Evolutionary conservation across 371 early-diverging fungal species (phyloP), one percentile per base, ranked within the genome.

Genomic region (Lichtheimia hyalospora): DNA sequence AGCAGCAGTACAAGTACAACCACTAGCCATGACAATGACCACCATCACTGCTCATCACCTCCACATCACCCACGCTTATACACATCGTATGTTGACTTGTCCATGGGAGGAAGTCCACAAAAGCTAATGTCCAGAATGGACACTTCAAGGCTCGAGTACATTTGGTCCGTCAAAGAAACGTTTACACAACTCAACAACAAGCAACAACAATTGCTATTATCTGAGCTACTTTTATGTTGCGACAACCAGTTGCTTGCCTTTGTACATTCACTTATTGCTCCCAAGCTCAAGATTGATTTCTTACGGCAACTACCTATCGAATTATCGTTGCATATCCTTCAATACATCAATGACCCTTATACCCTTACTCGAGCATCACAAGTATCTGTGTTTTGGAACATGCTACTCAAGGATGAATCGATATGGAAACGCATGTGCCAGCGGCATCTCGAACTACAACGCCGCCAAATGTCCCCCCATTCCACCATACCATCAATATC

Each of bases 201-300:
- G 16, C 80, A 80, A 61, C 66, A 74, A 34, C 73, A 74, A 34
- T 57, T 63, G 15, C 62, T 81, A 39, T 42, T 81, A 1, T 63
- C 70, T 40, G 82, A 81, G 56, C 68, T 87, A 5, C 67, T 87
- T 58, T 71, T 75, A 56, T 64, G 75, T 54, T 87, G 85, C 62
- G 78, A 78, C 58, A 84, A 75, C 58, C 70, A 78, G 16, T 81
- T 86, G 50, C 78, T 88, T 44, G 77, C 81, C 28, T 79, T 79
- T 64, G 68, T 87, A 10, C 74, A 81, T 61, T 74, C 78, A 0
- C 82, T 83, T 18, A 86, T 86, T 57, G 78, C 83, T 0, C 88
- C 88, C 15, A 67, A 76, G 39, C 81, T 94, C 21, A 92, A 92
- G 67, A 84, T 89, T 53, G 93, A 94, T 69, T 92, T 92, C 67